Evolutionary conservation across 345 rosid genomes (phyloP).

Genomic region (Dovyalis caffra): DNA sequence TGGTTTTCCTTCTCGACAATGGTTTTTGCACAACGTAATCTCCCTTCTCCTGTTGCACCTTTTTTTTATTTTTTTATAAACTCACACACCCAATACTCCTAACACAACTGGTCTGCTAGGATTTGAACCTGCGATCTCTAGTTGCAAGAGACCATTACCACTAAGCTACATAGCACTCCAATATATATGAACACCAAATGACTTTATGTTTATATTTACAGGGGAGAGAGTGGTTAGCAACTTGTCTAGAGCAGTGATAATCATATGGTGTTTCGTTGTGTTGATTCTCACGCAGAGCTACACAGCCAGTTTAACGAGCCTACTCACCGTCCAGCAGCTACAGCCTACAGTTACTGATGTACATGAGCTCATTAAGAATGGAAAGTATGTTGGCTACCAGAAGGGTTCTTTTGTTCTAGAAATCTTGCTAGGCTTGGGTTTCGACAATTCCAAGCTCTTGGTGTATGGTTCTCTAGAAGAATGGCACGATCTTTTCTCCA

Average conservation of each 20-base stretch:
- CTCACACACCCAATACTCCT: too few relatives aligned
- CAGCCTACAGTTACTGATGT: conserved; percentile 37
- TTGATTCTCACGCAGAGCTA: too few relatives aligned
- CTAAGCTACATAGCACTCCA: too few relatives aligned
- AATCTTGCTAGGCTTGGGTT: conserved; percentile 21
- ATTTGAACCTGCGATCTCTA: too few relatives aligned
- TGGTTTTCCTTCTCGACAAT: too few relatives aligned
- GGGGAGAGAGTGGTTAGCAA: conserved; percentile 61
- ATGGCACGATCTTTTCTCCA: conserved; percentile 13
- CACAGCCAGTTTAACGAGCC: conserved; percentile 66
- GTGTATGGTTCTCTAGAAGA: conserved; percentile 22
- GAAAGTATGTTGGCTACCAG: conserved; percentile 44
- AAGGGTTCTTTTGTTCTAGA: conserved; percentile 38
- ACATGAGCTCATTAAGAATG: conserved; percentile 32
- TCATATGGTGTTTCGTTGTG: conserved; percentile 68
- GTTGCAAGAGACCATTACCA: too few relatives aligned
- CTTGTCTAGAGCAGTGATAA: conserved; percentile 39
- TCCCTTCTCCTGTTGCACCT: background rate
- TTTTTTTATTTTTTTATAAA: too few relatives aligned
- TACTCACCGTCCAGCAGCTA: conserved; percentile 49
- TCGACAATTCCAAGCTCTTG: conserved; percentile 13
- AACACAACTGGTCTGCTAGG: too few relatives aligned
- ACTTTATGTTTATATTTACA: too few relatives aligned
- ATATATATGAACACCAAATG: too few relatives aligned
- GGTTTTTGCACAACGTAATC: too few relatives aligned